phyloP scores from a whole-genome alignment of 2,329 filamentous ascomycete species.

The Lasiodiplodia hormozganensis region DNA sequence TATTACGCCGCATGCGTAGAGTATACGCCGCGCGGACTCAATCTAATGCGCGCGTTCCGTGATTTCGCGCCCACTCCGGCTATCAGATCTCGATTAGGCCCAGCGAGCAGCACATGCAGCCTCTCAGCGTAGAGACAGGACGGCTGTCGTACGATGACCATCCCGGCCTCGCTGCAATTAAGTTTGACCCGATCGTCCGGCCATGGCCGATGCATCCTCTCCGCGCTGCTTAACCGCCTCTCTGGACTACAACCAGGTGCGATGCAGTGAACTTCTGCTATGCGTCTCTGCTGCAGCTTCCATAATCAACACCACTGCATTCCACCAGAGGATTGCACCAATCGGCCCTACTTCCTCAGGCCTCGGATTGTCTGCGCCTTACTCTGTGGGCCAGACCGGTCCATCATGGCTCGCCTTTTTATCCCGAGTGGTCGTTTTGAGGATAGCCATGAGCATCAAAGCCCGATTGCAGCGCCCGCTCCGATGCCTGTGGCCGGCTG shows the following conservation, averaged over 20 bases:
- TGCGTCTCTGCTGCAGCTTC: background rate
- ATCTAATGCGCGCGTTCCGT: slow-evolving; percentile 13
- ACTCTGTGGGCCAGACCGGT: slow-evolving; percentile 9
- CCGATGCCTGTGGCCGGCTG: background rate
- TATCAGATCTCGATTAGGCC: slow-evolving; percentile 3
- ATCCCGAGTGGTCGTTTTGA: slow-evolving; percentile 10
- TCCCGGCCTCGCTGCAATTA: slow-evolving; percentile 5
- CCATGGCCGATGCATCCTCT: background rate
- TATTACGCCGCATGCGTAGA: background rate
- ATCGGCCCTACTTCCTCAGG: slow-evolving; percentile 18
- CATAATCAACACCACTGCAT: slow-evolving; percentile 1
- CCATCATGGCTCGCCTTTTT: slow-evolving; percentile 1
- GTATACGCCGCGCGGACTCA: background rate
- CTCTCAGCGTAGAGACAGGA: slow-evolving; percentile 8
- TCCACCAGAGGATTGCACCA: background rate
- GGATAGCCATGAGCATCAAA: slow-evolving; percentile 13
- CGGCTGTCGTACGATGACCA: slow-evolving; percentile 20
- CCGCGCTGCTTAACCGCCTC: background rate
- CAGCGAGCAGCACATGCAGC: background rate
- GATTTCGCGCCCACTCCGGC: slow-evolving; percentile 2
- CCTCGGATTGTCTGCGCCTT: background rate
- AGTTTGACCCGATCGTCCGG: background rate
- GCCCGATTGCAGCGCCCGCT: slow-evolving; percentile 13
- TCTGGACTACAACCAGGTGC: background rate
- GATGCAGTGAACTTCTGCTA: background rate